Evolutionary conservation across 306 rosid species (phyloP).

Genomic region (Astragalus glycyphyllos): DNA sequence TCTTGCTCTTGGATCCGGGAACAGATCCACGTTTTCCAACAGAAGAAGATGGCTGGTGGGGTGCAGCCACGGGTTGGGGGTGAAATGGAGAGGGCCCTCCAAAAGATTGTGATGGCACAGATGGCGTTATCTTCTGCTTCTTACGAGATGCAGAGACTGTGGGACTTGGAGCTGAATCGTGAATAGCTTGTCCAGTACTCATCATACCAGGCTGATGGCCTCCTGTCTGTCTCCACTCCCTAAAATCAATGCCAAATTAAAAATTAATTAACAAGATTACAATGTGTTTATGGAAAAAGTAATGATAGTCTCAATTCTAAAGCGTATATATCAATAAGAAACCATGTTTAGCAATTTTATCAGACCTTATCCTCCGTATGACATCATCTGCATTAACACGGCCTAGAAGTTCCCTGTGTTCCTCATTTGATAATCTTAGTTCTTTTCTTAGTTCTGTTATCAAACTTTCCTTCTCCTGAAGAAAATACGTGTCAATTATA

Average conservation of each 20-base stretch:
- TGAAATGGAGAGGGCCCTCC: slow-evolving; percentile 79
- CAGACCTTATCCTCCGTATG: slow-evolving; percentile 81
- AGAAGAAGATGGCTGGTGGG: slow-evolving; percentile 88
- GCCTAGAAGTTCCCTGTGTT: slow-evolving; percentile 89
- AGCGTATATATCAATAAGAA: slow-evolving; percentile 25
- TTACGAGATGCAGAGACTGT: slow-evolving; percentile 88
- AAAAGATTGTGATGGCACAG: slow-evolving; percentile 78
- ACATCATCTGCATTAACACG: slow-evolving; percentile 92
- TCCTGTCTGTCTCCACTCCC: slow-evolving; percentile 96
- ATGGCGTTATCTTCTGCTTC: slow-evolving; percentile 73
- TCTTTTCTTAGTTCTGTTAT: slow-evolving; percentile 93
- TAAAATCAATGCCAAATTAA: slow-evolving; percentile 44
- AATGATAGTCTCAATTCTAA: slow-evolving; percentile 32
- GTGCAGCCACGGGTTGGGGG: slow-evolving; percentile 65
- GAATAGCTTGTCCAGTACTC: slow-evolving; percentile 64
- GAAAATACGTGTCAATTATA: slow-evolving; percentile 56
- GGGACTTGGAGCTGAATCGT: slow-evolving; percentile 83
- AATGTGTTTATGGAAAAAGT: slow-evolving; percentile 28
- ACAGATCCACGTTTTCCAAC: slow-evolving; percentile 73
- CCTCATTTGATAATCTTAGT: slow-evolving; percentile 90
- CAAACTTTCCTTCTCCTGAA: slow-evolving; percentile 94
- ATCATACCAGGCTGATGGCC: slow-evolving; percentile 72
- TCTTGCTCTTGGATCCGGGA: slow-evolving; percentile 81
- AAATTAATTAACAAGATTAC: slow-evolving; percentile 40
- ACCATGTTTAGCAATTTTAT: slow-evolving; percentile 37